Evolutionary conservation across 2,329 filamentous ascomycete species (phyloP).

Genomic region (Alternaria solani): DNA sequence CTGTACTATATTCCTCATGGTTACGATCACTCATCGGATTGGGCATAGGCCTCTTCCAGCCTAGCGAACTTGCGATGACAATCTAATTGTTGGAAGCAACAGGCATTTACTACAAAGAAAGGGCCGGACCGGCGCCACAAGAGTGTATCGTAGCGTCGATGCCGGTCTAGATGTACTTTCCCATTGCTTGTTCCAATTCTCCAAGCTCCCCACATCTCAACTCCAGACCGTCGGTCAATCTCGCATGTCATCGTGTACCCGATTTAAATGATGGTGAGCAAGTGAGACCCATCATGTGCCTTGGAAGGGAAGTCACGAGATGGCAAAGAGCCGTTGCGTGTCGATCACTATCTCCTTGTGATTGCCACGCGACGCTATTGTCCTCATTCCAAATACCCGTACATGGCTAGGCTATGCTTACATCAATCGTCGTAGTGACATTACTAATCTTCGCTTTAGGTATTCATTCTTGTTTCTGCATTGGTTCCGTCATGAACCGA

Average conservation of each 20-base stretch:
- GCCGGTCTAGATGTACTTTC: conserved; percentile 4
- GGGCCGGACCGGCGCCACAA: conserved; percentile 12
- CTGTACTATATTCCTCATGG: background rate
- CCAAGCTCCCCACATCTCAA: background rate
- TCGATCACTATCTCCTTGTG: background rate
- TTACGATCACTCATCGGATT: background rate
- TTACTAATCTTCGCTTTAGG: background rate
- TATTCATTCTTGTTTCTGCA: background rate
- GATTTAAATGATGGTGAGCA: background rate
- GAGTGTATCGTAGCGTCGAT: conserved; percentile 8
- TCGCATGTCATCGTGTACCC: background rate
- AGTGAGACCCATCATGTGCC: background rate
- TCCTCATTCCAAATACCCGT: background rate
- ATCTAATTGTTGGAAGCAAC: background rate
- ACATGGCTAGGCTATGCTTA: background rate
- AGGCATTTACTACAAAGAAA: conserved; percentile 1
- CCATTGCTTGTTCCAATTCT: background rate
- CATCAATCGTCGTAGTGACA: background rate
- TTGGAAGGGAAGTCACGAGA: background rate
- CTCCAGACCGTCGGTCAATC: conserved; percentile 1
- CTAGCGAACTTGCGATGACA: background rate
- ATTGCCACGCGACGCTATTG: background rate
- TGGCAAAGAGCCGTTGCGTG: background rate
- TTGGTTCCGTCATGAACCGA: background rate
- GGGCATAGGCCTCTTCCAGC: background rate